Base-by-base conservation (phyloP, 129 eudicot genomes). In the Lonicera japonica region DNA sequence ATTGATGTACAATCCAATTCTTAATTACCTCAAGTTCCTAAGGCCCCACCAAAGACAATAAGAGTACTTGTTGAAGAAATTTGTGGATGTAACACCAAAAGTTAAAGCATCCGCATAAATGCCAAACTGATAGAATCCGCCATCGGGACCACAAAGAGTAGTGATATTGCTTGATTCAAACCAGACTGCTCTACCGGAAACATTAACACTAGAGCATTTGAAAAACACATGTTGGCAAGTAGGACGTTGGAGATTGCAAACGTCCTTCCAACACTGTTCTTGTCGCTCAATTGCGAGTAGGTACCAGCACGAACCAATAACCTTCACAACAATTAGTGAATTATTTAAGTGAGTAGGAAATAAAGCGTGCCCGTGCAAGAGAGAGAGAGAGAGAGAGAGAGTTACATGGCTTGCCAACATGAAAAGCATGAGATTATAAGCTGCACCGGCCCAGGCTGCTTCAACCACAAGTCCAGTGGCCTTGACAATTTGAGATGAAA, bases 1-100 rank as follows among this genome's bases (percentile, higher is more conserved):
- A 4, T 21, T 19, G 22, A n/a, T n/a, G n/a, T n/a, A n/a, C 58
- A 34, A 8, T 23, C n/a, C n/a, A 15, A 22, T 54, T 46, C 9
- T 12, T 24, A 20, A 56, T 57, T 80, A 86, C 97, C 95, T 84
- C 53, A 90, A 51, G 47, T 76, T 80, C 67, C 73, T 60, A 46
- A 90, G 70, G 17, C 97, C 95, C 92, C 92, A 86, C 95, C 92
- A 90, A 22, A 90, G 76, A 75, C 88, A 78, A 38, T 78, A 90
- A 69, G 66, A 69, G 74, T 83, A 90, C 56, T 81, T 83, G 20
- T 58, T 72, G 64, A 76, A 59, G 72, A 90, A 90, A 25, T 29
- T 41, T 8, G 86, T 58, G 23, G 75, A 57, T 53, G 79, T 73
- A 71, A 86, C 76, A 9, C 74, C 55, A 39, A 21, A 57, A 14